phyloP scores from a whole-genome alignment of 805 yeast genomes.

The Candida piceae region DNA sequence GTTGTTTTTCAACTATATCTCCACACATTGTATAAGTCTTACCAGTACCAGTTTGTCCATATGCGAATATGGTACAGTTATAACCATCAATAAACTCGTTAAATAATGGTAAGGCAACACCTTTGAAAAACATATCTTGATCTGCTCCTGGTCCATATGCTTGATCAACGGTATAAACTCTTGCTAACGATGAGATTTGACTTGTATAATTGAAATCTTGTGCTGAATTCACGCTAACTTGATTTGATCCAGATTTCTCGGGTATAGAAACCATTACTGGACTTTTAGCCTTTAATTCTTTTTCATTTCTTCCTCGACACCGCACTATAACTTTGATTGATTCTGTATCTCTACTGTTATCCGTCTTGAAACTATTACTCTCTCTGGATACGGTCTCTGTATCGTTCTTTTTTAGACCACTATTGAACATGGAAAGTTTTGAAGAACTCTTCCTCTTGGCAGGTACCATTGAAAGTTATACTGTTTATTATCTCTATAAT shows the following conservation, averaged over 20 bases:
- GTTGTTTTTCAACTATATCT: constrained; percentile 25
- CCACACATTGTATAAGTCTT: constrained; percentile 62
- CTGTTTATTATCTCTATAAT: too few species aligned
- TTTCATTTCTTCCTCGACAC: constrained; percentile 45
- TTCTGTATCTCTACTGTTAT: constrained; percentile 17
- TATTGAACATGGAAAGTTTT: too few species aligned
- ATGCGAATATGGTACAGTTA: constrained; percentile 53
- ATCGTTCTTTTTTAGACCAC: not conserved
- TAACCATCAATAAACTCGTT: constrained; percentile 45
- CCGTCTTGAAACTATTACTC: not conserved
- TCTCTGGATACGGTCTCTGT: not conserved
- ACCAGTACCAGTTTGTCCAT: constrained; percentile 62
- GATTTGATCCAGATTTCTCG: constrained; percentile 26
- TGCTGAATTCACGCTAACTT: constrained; percentile 21
- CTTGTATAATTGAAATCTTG: constrained; percentile 22
- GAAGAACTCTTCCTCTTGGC: too few species aligned
- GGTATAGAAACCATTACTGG: constrained; percentile 46
- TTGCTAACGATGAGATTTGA: constrained; percentile 21
- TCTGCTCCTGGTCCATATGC: constrained; percentile 51
- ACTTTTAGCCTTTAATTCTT: constrained; percentile 39
- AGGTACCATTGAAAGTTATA: too few species aligned
- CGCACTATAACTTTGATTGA: constrained; percentile 49
- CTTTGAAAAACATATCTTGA: constrained; percentile 40
- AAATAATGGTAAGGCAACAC: constrained; percentile 44
- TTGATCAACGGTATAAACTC: constrained; percentile 48